phyloP scores from a whole-genome alignment of 2,329 filamentous ascomycete species.

The Hypoxylon sp. region DNA sequence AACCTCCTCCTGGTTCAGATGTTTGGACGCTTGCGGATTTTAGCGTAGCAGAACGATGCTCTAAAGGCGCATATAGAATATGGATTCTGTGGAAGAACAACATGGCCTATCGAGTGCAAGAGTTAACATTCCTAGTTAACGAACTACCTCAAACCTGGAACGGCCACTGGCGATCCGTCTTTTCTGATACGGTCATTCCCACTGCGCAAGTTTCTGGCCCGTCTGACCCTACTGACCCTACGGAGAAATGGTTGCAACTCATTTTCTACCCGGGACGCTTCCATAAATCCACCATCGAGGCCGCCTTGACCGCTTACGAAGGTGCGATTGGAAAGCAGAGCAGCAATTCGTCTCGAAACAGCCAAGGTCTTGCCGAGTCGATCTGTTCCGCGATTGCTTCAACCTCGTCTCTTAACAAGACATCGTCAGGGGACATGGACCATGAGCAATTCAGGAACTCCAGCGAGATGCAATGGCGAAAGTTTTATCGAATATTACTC shows the following conservation, averaged over 20 bases:
- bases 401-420: constrained; percentile 71
- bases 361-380: constrained; percentile 74
- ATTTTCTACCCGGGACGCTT: constrained; percentile 87
- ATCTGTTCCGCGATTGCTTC: constrained; percentile 76
- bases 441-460: constrained; percentile 78
- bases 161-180: constrained; percentile 74
- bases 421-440: constrained; percentile 71
- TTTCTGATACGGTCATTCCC: constrained; percentile 64
- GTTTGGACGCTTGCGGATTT: constrained; percentile 86
- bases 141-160: constrained; percentile 70
- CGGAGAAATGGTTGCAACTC: constrained; percentile 86
- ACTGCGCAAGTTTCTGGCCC: constrained; percentile 66
- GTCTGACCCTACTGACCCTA: constrained; percentile 73
- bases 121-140: constrained; percentile 75
- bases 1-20: constrained; percentile 73
- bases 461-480: constrained; percentile 85
- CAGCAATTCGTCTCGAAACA: constrained; percentile 51
- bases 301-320: constrained; percentile 83
- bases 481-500: constrained; percentile 84
- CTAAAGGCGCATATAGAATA: constrained; percentile 61
- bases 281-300: constrained; percentile 80
- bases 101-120: constrained; percentile 77
- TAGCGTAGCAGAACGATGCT: constrained; percentile 65
- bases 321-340: constrained; percentile 62
- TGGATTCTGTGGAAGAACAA: constrained; percentile 91